Base-by-base conservation (phyloP, 805 yeast species). In the Naumovozyma baii region DNA sequence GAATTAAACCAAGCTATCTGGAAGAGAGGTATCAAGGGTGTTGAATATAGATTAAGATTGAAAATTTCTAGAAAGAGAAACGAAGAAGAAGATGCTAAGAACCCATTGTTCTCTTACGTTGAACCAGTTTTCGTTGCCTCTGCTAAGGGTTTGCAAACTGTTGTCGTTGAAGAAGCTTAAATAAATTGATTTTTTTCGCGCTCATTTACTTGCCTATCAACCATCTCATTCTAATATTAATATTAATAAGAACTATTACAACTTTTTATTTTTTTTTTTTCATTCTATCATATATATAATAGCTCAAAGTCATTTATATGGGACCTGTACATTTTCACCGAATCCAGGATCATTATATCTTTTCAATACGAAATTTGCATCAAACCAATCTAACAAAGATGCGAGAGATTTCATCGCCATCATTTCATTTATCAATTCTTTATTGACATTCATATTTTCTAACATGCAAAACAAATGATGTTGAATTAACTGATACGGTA, bases 21-120 rank as follows among this genome's bases (percentile, higher is more conserved):
- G 98, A 83, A 85, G 74, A 88, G 95, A 78, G 98, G 98, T 79
- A 81, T 92, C 76, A 87, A 88, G 80, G 96, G 96, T 78, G 94
- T 86, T 66, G 95, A 95, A 70, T 76, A 74, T 85, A 88, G 96
- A 81, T 69, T 92, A 73, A 88, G 98, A 79, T 79, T 92, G 70
- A 88, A 96, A 78, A 88, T 92, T 75, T 87, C 97, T 52, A 83
- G 95, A 82, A 92, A 83, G 88, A 86, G 97, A 80, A 92, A 92
- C 79, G 96, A 92, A 73, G 98, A 92, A 78, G 98, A 92, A 79
- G 90, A 86, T 69, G 96, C 98, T 66, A 83, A 82, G 80, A 88
- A 86, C 76, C 86, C 88, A 71, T 80, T 92, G 71, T 92, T 85
- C 79, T 87, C 97, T 58, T 88, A 77, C 73, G 98, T 92, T 66